Conservation (phyloP, 2,329 filamentous ascomycete species). For the Pezicula neosporulosa region DNA sequence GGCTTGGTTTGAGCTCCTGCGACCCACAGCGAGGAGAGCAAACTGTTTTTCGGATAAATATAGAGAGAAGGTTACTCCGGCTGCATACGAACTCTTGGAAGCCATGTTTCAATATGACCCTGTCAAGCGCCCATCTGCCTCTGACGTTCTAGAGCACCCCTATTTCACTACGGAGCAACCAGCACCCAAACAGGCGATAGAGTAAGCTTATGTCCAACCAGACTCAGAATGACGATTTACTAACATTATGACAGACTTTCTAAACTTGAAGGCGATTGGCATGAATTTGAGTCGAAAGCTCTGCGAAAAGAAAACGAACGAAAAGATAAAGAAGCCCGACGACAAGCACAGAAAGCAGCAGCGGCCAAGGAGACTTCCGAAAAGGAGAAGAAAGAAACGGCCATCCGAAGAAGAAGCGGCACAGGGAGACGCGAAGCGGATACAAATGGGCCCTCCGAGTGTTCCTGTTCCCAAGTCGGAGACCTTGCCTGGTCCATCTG, state of each 20-base stretch:
- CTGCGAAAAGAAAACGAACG: slow-evolving; percentile 85
- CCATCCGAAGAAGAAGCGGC: slow-evolving; percentile 17
- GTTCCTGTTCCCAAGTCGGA: too few relatives aligned
- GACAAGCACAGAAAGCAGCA: slow-evolving; percentile 24
- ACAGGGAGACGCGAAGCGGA: slow-evolving; percentile 24
- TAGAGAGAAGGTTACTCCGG: slow-evolving; percentile 69
- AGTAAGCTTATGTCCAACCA: slow-evolving; percentile 52
- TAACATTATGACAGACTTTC: slow-evolving; percentile 49
- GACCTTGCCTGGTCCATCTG: too few relatives aligned
- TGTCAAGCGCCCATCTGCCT: slow-evolving; percentile 74
- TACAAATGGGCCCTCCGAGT: slow-evolving; percentile 24
- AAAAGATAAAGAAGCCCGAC: slow-evolving; percentile 40
- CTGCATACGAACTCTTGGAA: slow-evolving; percentile 77
- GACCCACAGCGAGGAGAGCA: slow-evolving; percentile 69
- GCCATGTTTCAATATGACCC: slow-evolving; percentile 92
- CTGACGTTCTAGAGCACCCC: slow-evolving; percentile 77
- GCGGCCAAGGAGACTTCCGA: slow-evolving; percentile 16
- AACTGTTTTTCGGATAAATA: slow-evolving; percentile 83
- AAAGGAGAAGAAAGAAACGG: slow-evolving; percentile 28
- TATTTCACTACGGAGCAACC: slow-evolving; percentile 89
- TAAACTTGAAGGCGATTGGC: slow-evolving; percentile 89
- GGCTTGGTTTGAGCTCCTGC: slow-evolving; percentile 93
- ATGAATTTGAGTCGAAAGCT: slow-evolving; percentile 97
- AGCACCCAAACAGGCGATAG: slow-evolving; percentile 69
- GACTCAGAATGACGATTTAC: slow-evolving; percentile 21